Evolutionary conservation across 2,329 filamentous ascomycete species (phyloP).

Genomic region (Phoma herbarum): DNA sequence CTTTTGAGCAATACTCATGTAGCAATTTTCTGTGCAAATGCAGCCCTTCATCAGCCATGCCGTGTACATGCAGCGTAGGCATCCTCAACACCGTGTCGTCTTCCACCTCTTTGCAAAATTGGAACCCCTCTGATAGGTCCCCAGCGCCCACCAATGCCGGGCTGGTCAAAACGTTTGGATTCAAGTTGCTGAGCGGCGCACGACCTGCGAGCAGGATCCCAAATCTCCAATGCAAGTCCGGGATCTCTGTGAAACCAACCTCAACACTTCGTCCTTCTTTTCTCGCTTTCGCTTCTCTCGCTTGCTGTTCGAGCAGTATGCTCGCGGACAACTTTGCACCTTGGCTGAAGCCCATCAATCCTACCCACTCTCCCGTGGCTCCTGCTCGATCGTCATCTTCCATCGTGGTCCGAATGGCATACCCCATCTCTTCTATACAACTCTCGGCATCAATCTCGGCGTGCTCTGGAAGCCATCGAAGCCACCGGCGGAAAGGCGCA

Average conservation of each 20-base stretch:
- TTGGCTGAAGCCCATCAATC: constrained; percentile 61
- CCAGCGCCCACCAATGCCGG: constrained; percentile 53
- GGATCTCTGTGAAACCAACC: constrained; percentile 36
- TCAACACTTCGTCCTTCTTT: constrained; percentile 31
- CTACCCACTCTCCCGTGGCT: constrained; percentile 58
- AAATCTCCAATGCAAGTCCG: constrained; percentile 62
- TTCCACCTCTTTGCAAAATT: constrained; percentile 50
- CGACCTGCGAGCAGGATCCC: constrained; percentile 70
- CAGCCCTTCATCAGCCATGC: constrained; percentile 67
- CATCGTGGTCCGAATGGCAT: constrained; percentile 57
- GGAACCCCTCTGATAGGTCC: constrained; percentile 55
- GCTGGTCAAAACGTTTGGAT: constrained; percentile 49
- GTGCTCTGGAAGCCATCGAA: constrained; percentile 70
- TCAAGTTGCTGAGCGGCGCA: constrained; percentile 66
- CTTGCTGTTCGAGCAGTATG: constrained; percentile 67
- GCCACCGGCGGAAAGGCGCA: constrained; percentile 71
- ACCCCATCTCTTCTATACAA: constrained; percentile 58
- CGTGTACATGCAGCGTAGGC: constrained; percentile 75
- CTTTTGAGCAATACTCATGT: constrained; percentile 66
- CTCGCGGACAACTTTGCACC: constrained; percentile 59
- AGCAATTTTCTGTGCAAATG: constrained; percentile 65
- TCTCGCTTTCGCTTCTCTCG: constrained; percentile 50
- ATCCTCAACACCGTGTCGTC: constrained; percentile 60
- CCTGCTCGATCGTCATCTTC: constrained; percentile 54
- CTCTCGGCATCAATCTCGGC: constrained; percentile 61